Evolutionary conservation across 2,329 filamentous ascomycete species (phyloP), one percentile per base, ranked within the genome.

Genomic region (Fusarium foetens): DNA sequence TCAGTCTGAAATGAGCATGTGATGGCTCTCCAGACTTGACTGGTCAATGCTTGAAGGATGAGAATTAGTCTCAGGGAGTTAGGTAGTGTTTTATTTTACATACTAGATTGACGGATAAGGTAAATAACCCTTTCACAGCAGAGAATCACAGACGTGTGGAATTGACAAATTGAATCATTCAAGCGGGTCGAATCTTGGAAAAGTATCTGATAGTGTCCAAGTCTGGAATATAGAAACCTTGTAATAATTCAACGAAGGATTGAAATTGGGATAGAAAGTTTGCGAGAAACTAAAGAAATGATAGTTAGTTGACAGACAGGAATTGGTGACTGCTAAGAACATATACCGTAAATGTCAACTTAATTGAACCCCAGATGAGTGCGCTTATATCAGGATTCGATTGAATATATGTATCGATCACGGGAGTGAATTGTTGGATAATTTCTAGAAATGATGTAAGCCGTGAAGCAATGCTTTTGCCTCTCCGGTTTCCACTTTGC

Each of bases 261-360:
- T 68, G 39, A 5, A 74, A 74, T 11, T 74, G 71, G 1, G 70
- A 61, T 0, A 71, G 52, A 8, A 71, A 67, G 13, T 73, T 74
- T 2, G 67, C 72, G 0, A 74, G 70, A 9, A 71, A 6, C 70
- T 72, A 3, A 13, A 41, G 1, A 41, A 23, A 41, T 23, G 9
- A 23, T 7, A 16, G 12, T 23, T 6, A 25, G 12, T 41, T 4
- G 13, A 25, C 4, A 19, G 35, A 11, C 6, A 19, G 2, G 1
- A 10, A 36, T 6, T 19, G 1, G 11, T 19, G 1, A 19, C 35
- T 36, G 2, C 17, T 1, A 21, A 31, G 7, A 21, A 27, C 27
- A 27, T 8, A 29, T 65, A 71, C 72, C 48, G n/a, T 23, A 14
- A 74, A 71, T 14, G 68, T 66, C 2, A 73, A 3, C 25, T 48